Percentiles rank a stretch among this genome's conserved stretches.
Conservation (phyloP, 2,329 filamentous ascomycete species). For the Aspergillus versicolor region DNA sequence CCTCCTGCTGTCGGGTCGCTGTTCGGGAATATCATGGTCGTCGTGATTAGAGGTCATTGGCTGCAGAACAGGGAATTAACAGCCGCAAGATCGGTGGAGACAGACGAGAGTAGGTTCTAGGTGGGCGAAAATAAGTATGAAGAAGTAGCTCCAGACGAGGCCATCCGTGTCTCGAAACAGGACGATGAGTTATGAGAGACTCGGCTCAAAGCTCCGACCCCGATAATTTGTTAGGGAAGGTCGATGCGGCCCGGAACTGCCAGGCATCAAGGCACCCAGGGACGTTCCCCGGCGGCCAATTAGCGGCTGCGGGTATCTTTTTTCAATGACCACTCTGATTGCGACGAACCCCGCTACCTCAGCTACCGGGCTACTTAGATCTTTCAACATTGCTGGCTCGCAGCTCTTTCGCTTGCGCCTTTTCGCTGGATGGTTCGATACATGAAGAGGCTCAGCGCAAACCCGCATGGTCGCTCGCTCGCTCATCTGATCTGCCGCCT, state of each 20-base stretch:
- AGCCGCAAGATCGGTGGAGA: conserved; percentile 1
- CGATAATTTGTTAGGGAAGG: conserved; percentile 7
- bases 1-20: conserved; percentile 23
- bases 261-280: conserved; percentile 15
- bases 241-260: conserved; percentile 5
- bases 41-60: conserved; percentile 27
- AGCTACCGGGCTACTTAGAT: not conserved
- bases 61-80: not conserved
- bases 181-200: not conserved
- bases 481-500: not conserved
- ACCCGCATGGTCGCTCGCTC: not conserved
- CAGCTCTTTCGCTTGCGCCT: not conserved
- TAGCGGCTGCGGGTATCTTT: conserved; percentile 7
- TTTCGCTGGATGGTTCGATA: not conserved
- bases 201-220: conserved; percentile 1
- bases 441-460: not conserved
- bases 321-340: not conserved
- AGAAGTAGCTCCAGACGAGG: not conserved
- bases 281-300: conserved; percentile 3
- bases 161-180: not conserved
- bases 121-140: not conserved
- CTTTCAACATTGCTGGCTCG: not conserved
- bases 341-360: conserved; percentile 1
- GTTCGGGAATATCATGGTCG: conserved; percentile 23
- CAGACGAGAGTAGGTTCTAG: not conserved